phyloP scores from a whole-genome alignment of 805 yeast genomes.

The Danielia reshetovae region DNA sequence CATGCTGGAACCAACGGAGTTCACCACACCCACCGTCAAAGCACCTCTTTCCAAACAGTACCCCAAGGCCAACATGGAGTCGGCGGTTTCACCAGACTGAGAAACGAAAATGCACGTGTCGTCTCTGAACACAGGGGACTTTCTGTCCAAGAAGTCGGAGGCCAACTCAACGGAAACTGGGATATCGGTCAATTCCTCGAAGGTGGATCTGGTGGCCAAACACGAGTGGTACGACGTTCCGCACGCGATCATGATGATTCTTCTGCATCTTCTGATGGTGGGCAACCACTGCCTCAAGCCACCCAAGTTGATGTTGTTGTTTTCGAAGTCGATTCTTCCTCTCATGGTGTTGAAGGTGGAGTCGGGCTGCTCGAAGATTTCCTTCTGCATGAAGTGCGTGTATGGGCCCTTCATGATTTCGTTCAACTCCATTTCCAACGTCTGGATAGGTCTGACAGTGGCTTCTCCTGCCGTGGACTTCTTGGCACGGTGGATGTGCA shows the following conservation, averaged over 20 bases:
- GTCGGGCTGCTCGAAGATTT: conserved; percentile 97
- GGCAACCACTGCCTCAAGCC: conserved; percentile 83
- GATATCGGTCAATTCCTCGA: conserved; percentile 93
- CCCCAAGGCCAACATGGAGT: conserved; percentile 89
- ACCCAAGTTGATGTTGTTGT: conserved; percentile 74
- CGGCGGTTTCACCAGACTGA: conserved; percentile 99
- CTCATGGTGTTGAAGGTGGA: conserved; percentile 98
- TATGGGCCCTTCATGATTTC: conserved; percentile 98
- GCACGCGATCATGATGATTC: conserved; percentile 97
- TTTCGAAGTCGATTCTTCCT: conserved; percentile 94
- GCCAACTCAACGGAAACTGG: conserved; percentile 93
- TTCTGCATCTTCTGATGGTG: conserved; percentile 88
- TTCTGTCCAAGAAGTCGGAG: conserved; percentile 90
- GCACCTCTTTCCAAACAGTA: conserved; percentile 98
- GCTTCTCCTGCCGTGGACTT: conserved; percentile 76
- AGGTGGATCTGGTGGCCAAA: conserved; percentile 91
- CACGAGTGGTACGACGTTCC: conserved; percentile 99
- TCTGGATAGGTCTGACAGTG: conserved; percentile 94
- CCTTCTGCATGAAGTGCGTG: conserved; percentile 97
- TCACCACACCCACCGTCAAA: conserved; percentile 94
- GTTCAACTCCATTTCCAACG: conserved; percentile 93
- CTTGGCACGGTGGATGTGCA: conserved; percentile 95
- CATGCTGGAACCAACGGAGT: conserved; percentile 94
- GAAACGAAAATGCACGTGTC: conserved; percentile 97
- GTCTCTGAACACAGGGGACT: conserved; percentile 96